Evolutionary conservation across 202 grass and related monocot species (phyloP), one percentile per base, ranked within the genome.

Genomic region (Zoysia matrella): DNA sequence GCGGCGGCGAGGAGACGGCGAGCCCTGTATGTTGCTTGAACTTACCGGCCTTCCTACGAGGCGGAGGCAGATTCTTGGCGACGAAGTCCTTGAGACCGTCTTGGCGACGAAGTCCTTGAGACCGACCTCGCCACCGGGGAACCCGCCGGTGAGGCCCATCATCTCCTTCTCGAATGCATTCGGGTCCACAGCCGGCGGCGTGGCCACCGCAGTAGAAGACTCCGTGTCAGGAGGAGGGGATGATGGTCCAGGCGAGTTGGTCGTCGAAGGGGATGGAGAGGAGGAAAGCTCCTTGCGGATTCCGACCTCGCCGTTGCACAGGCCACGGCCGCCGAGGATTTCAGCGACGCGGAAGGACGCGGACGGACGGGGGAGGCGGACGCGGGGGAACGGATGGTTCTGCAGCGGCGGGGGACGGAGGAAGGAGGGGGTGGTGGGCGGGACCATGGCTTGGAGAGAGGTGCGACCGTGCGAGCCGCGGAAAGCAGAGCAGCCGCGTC

Each of bases 291-390:
- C 95, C 53, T 91, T 94, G 48, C 39, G 49, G 82, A 98, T 44
- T 80, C 95, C 95, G 69, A 73, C 79, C 88, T 98, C 95, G 51
- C 92, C 95, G 53, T 91, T 95, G 90, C 90, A 98, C 69, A 98
- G 86, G 53, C 88, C 95, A 2, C 92, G 88, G 42, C 95, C 92
- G 55, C 92, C 95, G 12, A 98, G 68, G 80, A 94, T 46, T 36
- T 98, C 92, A 1, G 90, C 56, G 60, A 98, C 13, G 69, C 84
- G 85, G 79, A 91, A 79, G 65, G 93, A 86, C 1, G 95, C 90
- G 67, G 74, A 86, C 49, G 86, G 86, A 39, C 74, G 60, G 14
- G 60, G 16, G 1, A 57, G 66, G 5, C 68, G 61, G 66, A 11
- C 8, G 71, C 61, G 88, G 58, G 56, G 53, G 4, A 73, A 57